Base-by-base conservation (phyloP, 2,329 filamentous ascomycete genomes). In the Alternaria novae-zelandiae region DNA sequence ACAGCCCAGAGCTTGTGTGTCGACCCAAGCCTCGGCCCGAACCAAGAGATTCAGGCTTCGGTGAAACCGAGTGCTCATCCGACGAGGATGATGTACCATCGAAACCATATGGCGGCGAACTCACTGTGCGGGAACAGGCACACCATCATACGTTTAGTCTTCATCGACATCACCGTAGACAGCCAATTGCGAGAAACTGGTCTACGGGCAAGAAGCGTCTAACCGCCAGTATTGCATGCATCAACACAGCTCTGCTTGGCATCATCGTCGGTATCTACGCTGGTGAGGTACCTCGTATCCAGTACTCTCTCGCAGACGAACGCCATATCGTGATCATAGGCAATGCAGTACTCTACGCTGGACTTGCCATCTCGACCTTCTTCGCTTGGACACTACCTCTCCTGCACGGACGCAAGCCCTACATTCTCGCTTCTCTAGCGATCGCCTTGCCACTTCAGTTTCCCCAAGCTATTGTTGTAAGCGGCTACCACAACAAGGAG, bases 251-350 rank as follows among this genome's bases (percentile, higher is more conserved):
- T 13, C 82, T 93, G 57, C 84, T 94, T 49, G 91, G 91, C 0
- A 81, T 91, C 25, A 83, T 93, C 21, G 82, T 92, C 61, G 91
- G 92, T 1, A 90, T 94, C 21, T 95, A 94, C 75, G 83, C 90
- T 58, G 92, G 91, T 4, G 86, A 93, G 69, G 91, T 93, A 1
- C 91, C 91, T n/a, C 87, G 89, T 4, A 92, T 94, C 25, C 91
- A 94, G 74, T 93, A 93, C 76, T 89, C 89, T 70, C 87, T 94
- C 66, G 88, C 88, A 23, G 91, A 94, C 70, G 84, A 89, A 64
- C 81, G 87, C 47, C 90, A 93, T 70, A 84, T 87, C 63, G 85
- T 88, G 2, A 88, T 93, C 26, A 83, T 92, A 36, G 92, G 92
- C 4, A 94, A 94, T 69, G 90, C 91, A 15, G 86, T 88, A 78